Percentiles rank a stretch among this genome's conserved stretches.
Evolutionary conservation across 78 protist species (phyloP).

Genomic region (Dictyostelium brefeldianum): DNA sequence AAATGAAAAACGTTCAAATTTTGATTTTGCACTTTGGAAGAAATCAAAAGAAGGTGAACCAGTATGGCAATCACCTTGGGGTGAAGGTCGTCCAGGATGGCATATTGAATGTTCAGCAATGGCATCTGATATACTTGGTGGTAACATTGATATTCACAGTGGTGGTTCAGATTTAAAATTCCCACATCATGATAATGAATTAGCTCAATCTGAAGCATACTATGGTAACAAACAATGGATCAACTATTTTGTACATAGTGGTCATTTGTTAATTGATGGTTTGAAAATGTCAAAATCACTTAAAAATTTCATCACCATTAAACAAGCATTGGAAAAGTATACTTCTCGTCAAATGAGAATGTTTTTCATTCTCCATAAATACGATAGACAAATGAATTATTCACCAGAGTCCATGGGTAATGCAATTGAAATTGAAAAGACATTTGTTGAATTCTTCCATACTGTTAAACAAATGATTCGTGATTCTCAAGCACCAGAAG

Average conservation of each 20-base stretch:
- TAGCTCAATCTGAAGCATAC: slow-evolving; percentile 96
- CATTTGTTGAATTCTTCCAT: slow-evolving; percentile 94
- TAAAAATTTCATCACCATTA: slow-evolving; percentile 99
- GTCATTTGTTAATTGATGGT: slow-evolving; percentile 95
- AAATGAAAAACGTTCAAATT: slow-evolving; percentile 51
- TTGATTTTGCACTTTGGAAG: slow-evolving; percentile 97
- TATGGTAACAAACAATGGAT: slow-evolving; percentile 93
- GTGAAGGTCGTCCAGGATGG: slow-evolving; percentile 99
- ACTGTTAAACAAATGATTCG: slow-evolving; percentile 79
- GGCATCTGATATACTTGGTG: slow-evolving; percentile 90
- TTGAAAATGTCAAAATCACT: slow-evolving; percentile 98
- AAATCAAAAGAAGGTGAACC: slow-evolving; percentile 91
- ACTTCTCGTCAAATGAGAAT: slow-evolving; percentile 95
- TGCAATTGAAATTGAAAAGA: slow-evolving; percentile 86
- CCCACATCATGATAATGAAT: slow-evolving; percentile 99
- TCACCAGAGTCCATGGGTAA: slow-evolving; percentile 85
- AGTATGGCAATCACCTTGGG: slow-evolving; percentile 95
- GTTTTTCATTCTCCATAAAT: slow-evolving; percentile 92
- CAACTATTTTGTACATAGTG: slow-evolving; percentile 97
- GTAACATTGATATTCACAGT: slow-evolving; percentile 86
- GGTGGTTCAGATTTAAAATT: slow-evolving; percentile 99
- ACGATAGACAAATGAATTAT: slow-evolving; percentile 88
- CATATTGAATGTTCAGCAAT: slow-evolving; percentile 99
- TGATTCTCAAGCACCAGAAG: slow-evolving; percentile 1
- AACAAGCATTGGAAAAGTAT: slow-evolving; percentile 88